Conservation (phyloP, 768 basidiomycete genomes). For the Lactarius vividus region DNA sequence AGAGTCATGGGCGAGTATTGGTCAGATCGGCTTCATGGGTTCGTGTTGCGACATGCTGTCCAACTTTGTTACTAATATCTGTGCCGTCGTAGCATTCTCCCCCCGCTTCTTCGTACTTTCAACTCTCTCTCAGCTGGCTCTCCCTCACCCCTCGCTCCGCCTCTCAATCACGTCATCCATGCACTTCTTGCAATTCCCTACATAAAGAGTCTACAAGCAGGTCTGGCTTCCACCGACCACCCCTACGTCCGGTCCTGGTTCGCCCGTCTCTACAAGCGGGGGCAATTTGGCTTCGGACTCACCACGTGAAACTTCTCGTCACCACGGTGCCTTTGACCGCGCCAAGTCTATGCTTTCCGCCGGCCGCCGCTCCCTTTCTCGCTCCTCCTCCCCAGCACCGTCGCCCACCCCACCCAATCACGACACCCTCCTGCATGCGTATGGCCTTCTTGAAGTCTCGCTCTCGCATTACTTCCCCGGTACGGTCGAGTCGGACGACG, state of each 20-base stretch:
- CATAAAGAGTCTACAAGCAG: constrained; percentile 47
- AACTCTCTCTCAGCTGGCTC: constrained; percentile 60
- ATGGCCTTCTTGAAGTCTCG: constrained; percentile 62
- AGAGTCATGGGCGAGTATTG: constrained; percentile 73
- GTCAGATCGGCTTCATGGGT: constrained; percentile 72
- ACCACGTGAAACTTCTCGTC: constrained; percentile 28
- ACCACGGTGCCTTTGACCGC: constrained; percentile 46
- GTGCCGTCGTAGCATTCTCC: constrained; percentile 43
- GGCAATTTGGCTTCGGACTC: constrained; percentile 21
- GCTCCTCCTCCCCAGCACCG: constrained; percentile 41
- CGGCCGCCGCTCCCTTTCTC: constrained; percentile 44
- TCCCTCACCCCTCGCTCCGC: constrained; percentile 62
- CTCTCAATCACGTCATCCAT: constrained; percentile 79
- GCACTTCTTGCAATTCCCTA: constrained; percentile 78
- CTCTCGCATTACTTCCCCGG: constrained; percentile 66
- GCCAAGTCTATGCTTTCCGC: constrained; percentile 54
- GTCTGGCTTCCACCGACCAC: constrained; percentile 59
- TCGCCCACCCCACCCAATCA: constrained; percentile 38
- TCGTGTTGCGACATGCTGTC: constrained; percentile 18
- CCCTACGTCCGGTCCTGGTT: constrained; percentile 36
- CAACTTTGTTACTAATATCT: constrained; percentile 4
- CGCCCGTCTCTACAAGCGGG: constrained; percentile 30
- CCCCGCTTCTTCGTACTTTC: constrained; percentile 69
- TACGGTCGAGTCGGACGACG: constrained; percentile 59
- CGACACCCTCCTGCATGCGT: constrained; percentile 62